These are phyloP conservation scores for Pistacia atlantica DNA, from an alignment of 345 rosid species.

Conservation along the genomic window DNA sequence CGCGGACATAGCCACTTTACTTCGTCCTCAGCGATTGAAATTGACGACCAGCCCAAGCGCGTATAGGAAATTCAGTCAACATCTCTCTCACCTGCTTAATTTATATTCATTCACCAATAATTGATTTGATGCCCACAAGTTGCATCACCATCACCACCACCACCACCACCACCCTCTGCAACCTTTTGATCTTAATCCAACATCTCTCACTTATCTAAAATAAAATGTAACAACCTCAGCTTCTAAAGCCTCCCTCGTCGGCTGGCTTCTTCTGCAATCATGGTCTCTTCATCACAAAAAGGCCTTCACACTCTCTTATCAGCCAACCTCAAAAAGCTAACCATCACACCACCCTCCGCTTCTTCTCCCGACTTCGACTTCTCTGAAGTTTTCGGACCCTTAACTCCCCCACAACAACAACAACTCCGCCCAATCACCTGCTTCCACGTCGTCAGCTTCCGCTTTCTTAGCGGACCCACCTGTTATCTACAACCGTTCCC, in stretches of 20 bases:
- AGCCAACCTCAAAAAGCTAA: conserved; percentile 55
- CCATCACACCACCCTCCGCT: conserved; percentile 48
- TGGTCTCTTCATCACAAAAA: conserved; percentile 50
- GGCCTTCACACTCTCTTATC: conserved; percentile 49
- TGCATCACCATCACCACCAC: too few relatives aligned
- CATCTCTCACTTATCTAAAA: background rate
- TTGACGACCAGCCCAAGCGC: conserved; percentile 3
- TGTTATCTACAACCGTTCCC: conserved; percentile 66
- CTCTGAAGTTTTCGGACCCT: conserved; percentile 60
- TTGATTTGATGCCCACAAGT: background rate
- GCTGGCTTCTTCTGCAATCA: conserved; percentile 29
- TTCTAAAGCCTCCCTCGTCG: conserved; percentile 30
- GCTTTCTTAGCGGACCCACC: conserved; percentile 42
- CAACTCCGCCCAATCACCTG: conserved; percentile 22
- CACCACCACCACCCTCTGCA: background rate
- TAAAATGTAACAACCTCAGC: conserved; percentile 33
- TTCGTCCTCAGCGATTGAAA: background rate
- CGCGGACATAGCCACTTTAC: too few relatives aligned
- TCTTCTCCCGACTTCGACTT: conserved; percentile 51
- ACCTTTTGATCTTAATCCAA: background rate
- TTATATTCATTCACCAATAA: background rate
- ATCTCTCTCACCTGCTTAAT: background rate
- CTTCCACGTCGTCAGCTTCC: conserved; percentile 32
- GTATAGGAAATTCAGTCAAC: background rate
- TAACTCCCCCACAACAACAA: conserved; percentile 26